A percentile compares a stretch with the other conserved stretches of the same genome.
Evolutionary conservation across 768 basidiomycete species (phyloP).

Genomic region (Fistulinella prunicolor): DNA sequence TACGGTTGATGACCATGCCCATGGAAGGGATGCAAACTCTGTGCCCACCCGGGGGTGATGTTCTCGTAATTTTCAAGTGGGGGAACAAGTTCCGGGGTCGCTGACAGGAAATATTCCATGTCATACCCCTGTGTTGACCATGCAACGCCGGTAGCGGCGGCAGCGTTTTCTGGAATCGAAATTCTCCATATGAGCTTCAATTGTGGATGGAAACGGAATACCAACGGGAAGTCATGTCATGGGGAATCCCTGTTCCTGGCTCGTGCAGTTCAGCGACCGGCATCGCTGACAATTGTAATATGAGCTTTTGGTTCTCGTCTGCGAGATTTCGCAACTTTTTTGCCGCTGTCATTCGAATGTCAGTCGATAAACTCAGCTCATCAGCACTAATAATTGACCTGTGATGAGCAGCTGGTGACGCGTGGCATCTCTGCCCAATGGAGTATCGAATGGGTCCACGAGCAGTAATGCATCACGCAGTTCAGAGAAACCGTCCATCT

Average conservation of each 20-base stretch:
- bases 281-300: background rate
- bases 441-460: slow-evolving; percentile 8
- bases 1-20: slow-evolving; percentile 6
- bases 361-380: background rate
- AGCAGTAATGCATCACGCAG: slow-evolving; percentile 17
- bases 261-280: background rate
- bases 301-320: slow-evolving; percentile 20
- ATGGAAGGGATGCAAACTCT: background rate
- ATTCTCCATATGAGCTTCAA: slow-evolving; percentile 2
- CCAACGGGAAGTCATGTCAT: slow-evolving; percentile 11
- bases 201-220: slow-evolving; percentile 1
- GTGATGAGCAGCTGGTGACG: background rate
- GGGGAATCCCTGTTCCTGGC: background rate
- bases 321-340: slow-evolving; percentile 44
- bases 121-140: slow-evolving; percentile 6
- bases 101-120: background rate
- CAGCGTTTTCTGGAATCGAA: slow-evolving; percentile 9
- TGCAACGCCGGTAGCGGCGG: background rate
- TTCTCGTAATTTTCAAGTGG: slow-evolving; percentile 3
- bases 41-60: slow-evolving; percentile 6
- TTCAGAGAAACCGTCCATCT: slow-evolving; percentile 7
- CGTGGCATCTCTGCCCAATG: slow-evolving; percentile 19
- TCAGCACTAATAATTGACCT: background rate
- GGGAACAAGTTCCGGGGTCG: background rate
- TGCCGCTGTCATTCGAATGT: slow-evolving; percentile 34